Evolutionary conservation across 768 basidiomycete genomes (phyloP), one percentile per base, ranked within the genome.

Genomic region (Mycena pura): DNA sequence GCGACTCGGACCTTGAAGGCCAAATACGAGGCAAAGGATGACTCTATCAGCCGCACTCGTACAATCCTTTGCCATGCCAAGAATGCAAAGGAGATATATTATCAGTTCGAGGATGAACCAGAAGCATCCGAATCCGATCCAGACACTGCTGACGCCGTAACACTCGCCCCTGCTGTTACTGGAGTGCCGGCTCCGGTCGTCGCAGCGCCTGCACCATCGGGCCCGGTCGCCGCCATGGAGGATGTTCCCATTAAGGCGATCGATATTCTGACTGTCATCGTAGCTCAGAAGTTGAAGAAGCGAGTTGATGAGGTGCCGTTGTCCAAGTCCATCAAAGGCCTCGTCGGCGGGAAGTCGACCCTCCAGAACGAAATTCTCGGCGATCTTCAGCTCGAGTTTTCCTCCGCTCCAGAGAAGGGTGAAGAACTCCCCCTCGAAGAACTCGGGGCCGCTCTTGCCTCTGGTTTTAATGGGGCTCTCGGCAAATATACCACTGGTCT

Each of bases 231-330:
- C 10, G 84, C 84, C 55, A 84, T 99, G 57, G 92, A 96, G 31
- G 97, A 99, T 68, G 91, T 83, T 29, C 97, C 97, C 5, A 81
- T 98, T 73, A 95, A 94, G 75, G 93, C 96, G 7, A 77, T 89
- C 65, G 97, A 99, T 52, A 90, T 96, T 32, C 85, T 99, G 27
- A 83, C 84, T 53, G 85, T 87, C 65, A 89, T 99, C 73, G 91
- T 99, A 58, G 95, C 97, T 0, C 97, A 99, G 80, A 99, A 99
- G 78, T 79, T 99, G 70, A 99, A 99, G 89, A 99, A 99, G 84
- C 85, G 82, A 55, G 83, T 95, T 27, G 86, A 89, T 47, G 97
- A 99, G 69, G 81, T 99, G 56, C 93, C 95, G 5, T 80, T 95
- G 7, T 84, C 87, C 62, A 99, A 99, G 76, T 91, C 95, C 0